These are phyloP conservation scores for Blastomyces parvus DNA, from an alignment of 2,329 filamentous ascomycete species.

Conservation along the genomic window DNA sequence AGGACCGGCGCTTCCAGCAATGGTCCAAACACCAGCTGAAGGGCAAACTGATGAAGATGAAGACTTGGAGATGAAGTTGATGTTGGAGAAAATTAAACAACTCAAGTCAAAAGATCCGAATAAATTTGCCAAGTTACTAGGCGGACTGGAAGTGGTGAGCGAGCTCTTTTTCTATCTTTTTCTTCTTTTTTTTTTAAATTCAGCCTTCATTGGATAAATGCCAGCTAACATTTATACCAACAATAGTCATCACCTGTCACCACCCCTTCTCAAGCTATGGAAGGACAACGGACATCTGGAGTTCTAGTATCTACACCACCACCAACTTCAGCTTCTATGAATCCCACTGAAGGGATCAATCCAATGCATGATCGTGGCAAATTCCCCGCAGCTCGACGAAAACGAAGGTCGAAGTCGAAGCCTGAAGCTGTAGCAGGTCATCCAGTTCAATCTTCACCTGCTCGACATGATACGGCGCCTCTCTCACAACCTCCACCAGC, in stretches of 20 bases:
- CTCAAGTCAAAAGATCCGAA: slow-evolving; percentile 47
- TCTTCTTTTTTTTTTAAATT: neutral
- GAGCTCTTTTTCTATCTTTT: neutral
- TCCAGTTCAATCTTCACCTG: neutral
- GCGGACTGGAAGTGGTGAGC: slow-evolving; percentile 35
- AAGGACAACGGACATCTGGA: neutral
- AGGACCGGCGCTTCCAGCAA: neutral
- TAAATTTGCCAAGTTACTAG: slow-evolving; percentile 48
- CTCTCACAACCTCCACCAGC: neutral
- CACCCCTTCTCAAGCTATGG: neutral
- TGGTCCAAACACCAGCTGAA: neutral
- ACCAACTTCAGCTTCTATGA: neutral
- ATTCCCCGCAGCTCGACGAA: slow-evolving; percentile 14
- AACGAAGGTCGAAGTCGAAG: slow-evolving; percentile 7
- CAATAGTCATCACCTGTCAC: neutral
- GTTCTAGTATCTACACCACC: neutral
- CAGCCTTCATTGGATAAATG: neutral
- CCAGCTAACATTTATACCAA: neutral
- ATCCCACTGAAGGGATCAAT: neutral
- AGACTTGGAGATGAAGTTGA: slow-evolving; percentile 43
- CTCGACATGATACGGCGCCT: neutral
- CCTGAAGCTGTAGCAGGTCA: neutral
- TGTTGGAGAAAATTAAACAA: slow-evolving; percentile 51
- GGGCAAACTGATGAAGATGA: slow-evolving; percentile 16
- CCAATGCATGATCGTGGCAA: slow-evolving; percentile 12